phyloP scores from a whole-genome alignment of 1,284 basidiomycete genomes.

The Polyporus tsugae region DNA sequence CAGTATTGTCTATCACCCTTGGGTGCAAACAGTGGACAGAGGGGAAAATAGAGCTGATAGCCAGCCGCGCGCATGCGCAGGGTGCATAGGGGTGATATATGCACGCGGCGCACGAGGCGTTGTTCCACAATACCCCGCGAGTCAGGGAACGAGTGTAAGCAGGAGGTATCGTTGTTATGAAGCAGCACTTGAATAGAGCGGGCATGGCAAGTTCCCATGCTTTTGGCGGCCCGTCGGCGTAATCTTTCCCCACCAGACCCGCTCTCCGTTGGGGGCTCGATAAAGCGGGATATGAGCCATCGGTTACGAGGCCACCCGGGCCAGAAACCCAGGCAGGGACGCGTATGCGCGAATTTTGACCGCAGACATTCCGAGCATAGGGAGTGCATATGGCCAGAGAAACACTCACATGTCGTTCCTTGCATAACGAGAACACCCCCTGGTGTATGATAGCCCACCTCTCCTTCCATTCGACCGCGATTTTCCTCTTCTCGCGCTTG shows the following conservation, averaged over 20 bases:
- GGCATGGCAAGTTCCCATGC: too few relatives aligned
- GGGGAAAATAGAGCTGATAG: neutral
- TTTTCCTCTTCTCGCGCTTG: constrained; percentile 38
- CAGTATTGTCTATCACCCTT: too few relatives aligned
- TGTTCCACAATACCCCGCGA: neutral
- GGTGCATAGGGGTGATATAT: neutral
- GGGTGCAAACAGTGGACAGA: too few relatives aligned
- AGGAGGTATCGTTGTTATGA: neutral
- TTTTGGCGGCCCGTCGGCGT: too few relatives aligned
- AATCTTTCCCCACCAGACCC: too few relatives aligned
- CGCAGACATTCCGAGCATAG: neutral
- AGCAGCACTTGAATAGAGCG: neutral
- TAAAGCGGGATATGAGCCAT: too few relatives aligned
- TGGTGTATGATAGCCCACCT: constrained; percentile 70
- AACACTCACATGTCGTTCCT: constrained; percentile 56
- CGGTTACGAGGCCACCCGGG: neutral
- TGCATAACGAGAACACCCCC: constrained; percentile 62
- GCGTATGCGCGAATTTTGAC: neutral
- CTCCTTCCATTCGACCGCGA: constrained; percentile 65
- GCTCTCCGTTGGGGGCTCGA: too few relatives aligned
- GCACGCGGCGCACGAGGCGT: neutral
- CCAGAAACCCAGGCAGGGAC: neutral
- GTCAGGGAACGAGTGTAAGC: neutral
- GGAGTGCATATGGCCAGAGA: neutral
- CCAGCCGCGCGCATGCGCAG: neutral